Conservation (phyloP, 2,329 filamentous ascomycete species). For the Exophiala phaeomuriformis region DNA sequence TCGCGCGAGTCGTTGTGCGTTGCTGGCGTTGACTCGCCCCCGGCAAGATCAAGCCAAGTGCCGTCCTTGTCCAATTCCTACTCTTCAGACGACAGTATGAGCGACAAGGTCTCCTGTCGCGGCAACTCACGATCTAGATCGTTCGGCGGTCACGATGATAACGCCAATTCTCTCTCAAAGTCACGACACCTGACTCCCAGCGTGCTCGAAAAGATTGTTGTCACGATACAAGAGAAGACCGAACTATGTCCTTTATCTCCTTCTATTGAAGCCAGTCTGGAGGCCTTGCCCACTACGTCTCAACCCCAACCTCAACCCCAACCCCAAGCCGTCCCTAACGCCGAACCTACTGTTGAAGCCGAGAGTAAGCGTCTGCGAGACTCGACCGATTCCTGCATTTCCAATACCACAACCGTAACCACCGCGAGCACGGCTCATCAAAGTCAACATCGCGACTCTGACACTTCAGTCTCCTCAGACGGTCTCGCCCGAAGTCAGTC, state of each 20-base stretch:
- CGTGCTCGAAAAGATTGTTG: conserved; percentile 88
- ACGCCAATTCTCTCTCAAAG: conserved; percentile 47
- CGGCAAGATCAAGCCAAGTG: conserved; percentile 44
- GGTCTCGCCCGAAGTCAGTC: conserved; percentile 56
- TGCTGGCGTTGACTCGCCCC: conserved; percentile 40
- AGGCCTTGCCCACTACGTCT: conserved; percentile 38
- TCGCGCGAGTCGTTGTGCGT: conserved; percentile 82
- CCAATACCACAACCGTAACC: conserved; percentile 51
- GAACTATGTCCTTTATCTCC: conserved; percentile 53
- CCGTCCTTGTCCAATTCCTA: conserved; percentile 71
- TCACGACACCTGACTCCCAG: conserved; percentile 85
- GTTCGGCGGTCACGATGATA: conserved; percentile 11
- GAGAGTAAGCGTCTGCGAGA: conserved; percentile 40
- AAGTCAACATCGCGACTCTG: conserved; percentile 44
- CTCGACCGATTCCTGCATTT: conserved; percentile 53
- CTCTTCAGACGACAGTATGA: conserved; percentile 54
- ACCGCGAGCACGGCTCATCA: conserved; percentile 40
- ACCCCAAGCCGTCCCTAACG: not conserved
- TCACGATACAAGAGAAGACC: conserved; percentile 80
- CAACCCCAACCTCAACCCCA: conserved; percentile 31
- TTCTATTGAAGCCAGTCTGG: conserved; percentile 36
- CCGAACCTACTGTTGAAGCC: conserved; percentile 30
- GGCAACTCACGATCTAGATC: conserved; percentile 26
- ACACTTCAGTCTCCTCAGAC: conserved; percentile 55
- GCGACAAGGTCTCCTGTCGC: conserved; percentile 42